Percentiles rank a stretch among this genome's conserved stretches.
phyloP scores from a whole-genome alignment of 2,329 filamentous ascomycete species.

The Sclerotinia spermophila region DNA sequence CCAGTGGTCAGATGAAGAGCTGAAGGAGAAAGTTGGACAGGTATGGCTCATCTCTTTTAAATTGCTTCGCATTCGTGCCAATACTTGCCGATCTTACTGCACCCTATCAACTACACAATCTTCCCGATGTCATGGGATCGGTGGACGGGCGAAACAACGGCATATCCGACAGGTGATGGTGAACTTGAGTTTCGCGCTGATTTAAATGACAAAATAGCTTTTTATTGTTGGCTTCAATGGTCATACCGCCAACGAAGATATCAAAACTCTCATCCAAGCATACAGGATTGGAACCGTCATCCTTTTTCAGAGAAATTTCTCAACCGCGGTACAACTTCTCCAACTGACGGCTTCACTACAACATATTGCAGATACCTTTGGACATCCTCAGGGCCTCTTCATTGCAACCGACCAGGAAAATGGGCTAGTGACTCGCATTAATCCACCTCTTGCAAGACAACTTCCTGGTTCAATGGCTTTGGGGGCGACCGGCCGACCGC shows the following conservation, averaged over 20 bases:
- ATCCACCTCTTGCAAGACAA: constrained; percentile 40
- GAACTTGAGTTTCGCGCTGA: background rate
- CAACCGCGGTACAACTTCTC: constrained; percentile 40
- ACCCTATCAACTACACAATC: too few species aligned
- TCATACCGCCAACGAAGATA: constrained; percentile 39
- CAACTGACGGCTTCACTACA: constrained; percentile 40
- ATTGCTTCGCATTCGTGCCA: background rate
- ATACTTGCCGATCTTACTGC: background rate
- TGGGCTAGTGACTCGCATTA: constrained; percentile 43
- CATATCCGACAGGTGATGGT: background rate
- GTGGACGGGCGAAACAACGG: background rate
- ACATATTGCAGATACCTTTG: constrained; percentile 39
- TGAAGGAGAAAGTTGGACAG: constrained; percentile 32
- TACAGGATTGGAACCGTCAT: constrained; percentile 43
- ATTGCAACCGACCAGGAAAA: constrained; percentile 47
- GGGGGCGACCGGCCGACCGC: constrained; percentile 40
- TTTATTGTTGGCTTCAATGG: constrained; percentile 45
- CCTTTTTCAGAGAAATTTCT: constrained; percentile 43
- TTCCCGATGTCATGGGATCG: background rate
- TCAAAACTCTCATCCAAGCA: constrained; percentile 42
- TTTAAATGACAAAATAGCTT: constrained; percentile 34
- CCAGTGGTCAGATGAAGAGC: constrained; percentile 28
- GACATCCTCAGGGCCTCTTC: constrained; percentile 41
- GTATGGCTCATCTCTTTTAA: constrained; percentile 22
- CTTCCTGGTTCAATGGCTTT: constrained; percentile 45